Evolutionary conservation across 257 asterid genomes (phyloP).

Genomic region (Prunella vulgaris): DNA sequence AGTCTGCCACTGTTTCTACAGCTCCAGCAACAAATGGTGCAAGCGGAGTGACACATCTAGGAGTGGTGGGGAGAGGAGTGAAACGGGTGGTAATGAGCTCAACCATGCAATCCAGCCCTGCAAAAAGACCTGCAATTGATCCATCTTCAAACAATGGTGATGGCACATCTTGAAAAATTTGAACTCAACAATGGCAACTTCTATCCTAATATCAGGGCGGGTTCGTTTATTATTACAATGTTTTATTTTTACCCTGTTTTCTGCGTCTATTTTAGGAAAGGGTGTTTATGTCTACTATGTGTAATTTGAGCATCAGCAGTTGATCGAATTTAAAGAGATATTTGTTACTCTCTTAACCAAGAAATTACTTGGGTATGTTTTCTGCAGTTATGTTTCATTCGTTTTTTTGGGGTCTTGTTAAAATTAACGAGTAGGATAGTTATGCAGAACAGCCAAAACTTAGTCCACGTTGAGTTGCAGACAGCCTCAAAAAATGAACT

Average conservation of each 20-base stretch:
- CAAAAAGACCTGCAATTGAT: conserved; percentile 60
- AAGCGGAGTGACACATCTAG: conserved; percentile 74
- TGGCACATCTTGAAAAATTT: conserved; percentile 40
- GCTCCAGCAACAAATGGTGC: conserved; percentile 65
- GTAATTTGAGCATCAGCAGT: not conserved
- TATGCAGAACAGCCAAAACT: no score
- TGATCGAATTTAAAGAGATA: not conserved
- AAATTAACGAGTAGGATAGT: no score
- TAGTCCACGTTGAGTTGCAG: not conserved
- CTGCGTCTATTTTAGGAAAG: not conserved
- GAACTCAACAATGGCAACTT: not conserved
- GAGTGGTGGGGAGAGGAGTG: conserved; percentile 97
- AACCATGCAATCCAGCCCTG: conserved; percentile 34
- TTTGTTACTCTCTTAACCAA: not conserved
- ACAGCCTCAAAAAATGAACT: not conserved
- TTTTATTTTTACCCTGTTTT: not conserved
- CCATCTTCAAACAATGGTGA: conserved; percentile 43
- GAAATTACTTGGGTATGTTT: not conserved
- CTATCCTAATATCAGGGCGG: no score
- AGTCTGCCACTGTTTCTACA: conserved; percentile 58
- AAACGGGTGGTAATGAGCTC: conserved; percentile 73
- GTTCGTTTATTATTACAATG: not conserved
- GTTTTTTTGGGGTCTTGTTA: no score
- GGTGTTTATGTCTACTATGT: not conserved
- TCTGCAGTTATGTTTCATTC: no score